Evolutionary conservation across 805 yeast species (phyloP), one percentile per base, ranked within the genome.

Genomic region (Metschnikowia sp.): DNA sequence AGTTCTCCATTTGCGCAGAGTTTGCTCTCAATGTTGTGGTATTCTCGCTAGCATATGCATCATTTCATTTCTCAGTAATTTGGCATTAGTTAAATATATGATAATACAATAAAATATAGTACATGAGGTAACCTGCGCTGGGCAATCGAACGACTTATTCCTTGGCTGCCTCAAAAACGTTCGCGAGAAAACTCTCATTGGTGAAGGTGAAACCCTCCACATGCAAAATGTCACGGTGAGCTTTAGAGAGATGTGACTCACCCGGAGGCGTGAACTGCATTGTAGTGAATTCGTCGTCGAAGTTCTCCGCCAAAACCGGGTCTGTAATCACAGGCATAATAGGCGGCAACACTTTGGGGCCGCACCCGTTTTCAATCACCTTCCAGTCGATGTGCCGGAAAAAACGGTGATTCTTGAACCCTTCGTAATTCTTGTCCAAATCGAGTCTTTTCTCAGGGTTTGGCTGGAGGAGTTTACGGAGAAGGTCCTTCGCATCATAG

Each of bases 281-380:
- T 8, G 76, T 76, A 0, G 96, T 89, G 66, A 89, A 89, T 50
- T 86, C 91, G 9, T 75, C 66, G 52, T 88, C 88, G 61, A 89
- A 89, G 59, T 89, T 89, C 61, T 89, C 96, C 0, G 96, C 96
- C 45, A 86, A 61, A 39, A 75, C 83, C 22, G 95, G 92, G 59
- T 88, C 83, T 0, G 95, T 86, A 37, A 90, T 79, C 6, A 88
- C 66, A 0, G 97, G 96, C n/a, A 82, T 69, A 32, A 89, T 84
- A 0, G 97, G 96, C 2, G 96, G 95, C 44, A 70, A 67, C 8
- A 78, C 65, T 1, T 66, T 64, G 29, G 66, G 70, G 15, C 33
- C 36, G 40, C 75, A 70, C 22, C 83, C 81, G 13, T 63, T 60
- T 41, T 76, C 79, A 38, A 89, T 63, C 41, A 67, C 64, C 12